Evolutionary conservation across 1,139 yeast species (phyloP).

Genomic region (Kazachstania sp.): DNA sequence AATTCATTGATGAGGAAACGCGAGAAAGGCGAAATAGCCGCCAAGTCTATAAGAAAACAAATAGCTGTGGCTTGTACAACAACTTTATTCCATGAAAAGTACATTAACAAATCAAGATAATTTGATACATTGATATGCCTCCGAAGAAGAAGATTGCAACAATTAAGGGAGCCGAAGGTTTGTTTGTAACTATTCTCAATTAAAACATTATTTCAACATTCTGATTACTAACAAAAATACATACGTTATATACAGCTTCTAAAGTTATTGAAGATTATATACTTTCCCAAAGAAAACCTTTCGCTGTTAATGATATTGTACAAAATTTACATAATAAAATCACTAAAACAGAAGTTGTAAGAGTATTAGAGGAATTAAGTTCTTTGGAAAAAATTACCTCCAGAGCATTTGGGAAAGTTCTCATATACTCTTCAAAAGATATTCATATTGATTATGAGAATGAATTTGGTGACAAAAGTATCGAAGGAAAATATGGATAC

Average conservation of each 20-base stretch:
- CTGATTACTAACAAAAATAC: not conserved
- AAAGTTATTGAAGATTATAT: slow-evolving; percentile 27
- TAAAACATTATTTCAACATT: not conserved
- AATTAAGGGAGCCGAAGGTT: slow-evolving; percentile 10
- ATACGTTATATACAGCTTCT: slow-evolving; percentile 10
- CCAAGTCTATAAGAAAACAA: too few relatives aligned
- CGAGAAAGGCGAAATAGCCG: too few relatives aligned
- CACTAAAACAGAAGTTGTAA: slow-evolving; percentile 28
- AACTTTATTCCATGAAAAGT: too few relatives aligned
- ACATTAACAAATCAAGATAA: too few relatives aligned
- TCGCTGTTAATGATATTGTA: slow-evolving; percentile 35
- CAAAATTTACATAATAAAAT: slow-evolving; percentile 33
- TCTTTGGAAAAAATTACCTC: slow-evolving; percentile 26
- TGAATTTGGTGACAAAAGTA: not conserved
- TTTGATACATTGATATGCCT: not conserved
- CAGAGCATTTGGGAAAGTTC: slow-evolving; percentile 34
- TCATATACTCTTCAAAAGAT: slow-evolving; percentile 33
- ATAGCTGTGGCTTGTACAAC: too few relatives aligned
- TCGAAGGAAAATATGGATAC: slow-evolving; percentile 9
- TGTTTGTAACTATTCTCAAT: slow-evolving; percentile 1
- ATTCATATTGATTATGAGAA: slow-evolving; percentile 9
- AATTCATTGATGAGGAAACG: too few relatives aligned
- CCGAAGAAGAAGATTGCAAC: not conserved
- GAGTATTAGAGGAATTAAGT: slow-evolving; percentile 30
- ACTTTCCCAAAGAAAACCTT: slow-evolving; percentile 35